A percentile compares a stretch with the other conserved stretches of the same genome.
Evolutionary conservation across 2,329 filamentous ascomycete species (phyloP).

Genomic region (Claviceps arundinis): DNA sequence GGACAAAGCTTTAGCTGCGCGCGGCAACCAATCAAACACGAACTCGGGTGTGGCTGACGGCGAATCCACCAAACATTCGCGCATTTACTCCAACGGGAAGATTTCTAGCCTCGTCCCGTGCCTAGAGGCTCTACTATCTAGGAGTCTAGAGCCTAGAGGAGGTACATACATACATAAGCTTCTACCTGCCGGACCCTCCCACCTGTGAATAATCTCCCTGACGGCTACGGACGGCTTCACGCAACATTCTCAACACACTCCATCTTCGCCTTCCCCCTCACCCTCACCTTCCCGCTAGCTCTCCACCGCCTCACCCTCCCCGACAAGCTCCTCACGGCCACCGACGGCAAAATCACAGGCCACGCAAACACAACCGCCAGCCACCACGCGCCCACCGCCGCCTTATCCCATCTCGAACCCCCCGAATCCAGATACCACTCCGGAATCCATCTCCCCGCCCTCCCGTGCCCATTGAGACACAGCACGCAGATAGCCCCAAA

Average conservation of each 20-base stretch:
- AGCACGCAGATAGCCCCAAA: slow-evolving; percentile 20
- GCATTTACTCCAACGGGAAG: too few relatives aligned
- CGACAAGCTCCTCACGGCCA: slow-evolving; percentile 61
- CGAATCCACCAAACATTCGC: not conserved
- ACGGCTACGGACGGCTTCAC: too few relatives aligned
- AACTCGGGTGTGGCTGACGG: not conserved
- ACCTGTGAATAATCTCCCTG: too few relatives aligned
- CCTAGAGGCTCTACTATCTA: too few relatives aligned
- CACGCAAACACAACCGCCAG: slow-evolving; percentile 16
- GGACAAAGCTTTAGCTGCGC: not conserved
- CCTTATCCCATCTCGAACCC: slow-evolving; percentile 10
- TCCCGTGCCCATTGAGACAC: slow-evolving; percentile 17
- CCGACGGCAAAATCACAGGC: slow-evolving; percentile 53
- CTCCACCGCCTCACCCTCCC: slow-evolving; percentile 33
- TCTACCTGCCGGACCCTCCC: too few relatives aligned
- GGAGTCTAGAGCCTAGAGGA: too few relatives aligned
- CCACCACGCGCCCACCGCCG: slow-evolving; percentile 17
- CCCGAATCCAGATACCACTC: slow-evolving; percentile 20
- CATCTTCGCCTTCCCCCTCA: slow-evolving; percentile 19
- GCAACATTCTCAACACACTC: not conserved
- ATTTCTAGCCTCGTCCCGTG: too few relatives aligned
- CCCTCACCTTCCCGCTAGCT: slow-evolving; percentile 21
- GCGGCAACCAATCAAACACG: not conserved
- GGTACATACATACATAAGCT: too few relatives aligned
- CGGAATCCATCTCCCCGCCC: slow-evolving; percentile 18